phyloP scores from a whole-genome alignment of 768 basidiomycete species.

The Pholiota microspora region DNA sequence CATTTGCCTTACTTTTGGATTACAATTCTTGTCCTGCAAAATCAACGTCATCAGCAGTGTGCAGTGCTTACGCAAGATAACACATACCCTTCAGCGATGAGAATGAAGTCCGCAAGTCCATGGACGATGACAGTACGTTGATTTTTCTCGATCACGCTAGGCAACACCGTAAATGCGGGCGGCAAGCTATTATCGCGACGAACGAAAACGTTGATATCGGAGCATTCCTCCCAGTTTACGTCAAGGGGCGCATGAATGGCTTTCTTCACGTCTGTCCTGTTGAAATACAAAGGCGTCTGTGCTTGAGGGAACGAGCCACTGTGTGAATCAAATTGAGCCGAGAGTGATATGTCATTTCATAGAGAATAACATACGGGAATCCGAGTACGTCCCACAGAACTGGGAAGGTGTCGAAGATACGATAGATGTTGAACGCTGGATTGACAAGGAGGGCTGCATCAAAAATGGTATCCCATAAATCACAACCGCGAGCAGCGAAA shows the following conservation, averaged over 20 bases:
- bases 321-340: constrained; percentile 7
- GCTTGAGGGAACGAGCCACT: constrained; percentile 55
- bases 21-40: constrained; percentile 57
- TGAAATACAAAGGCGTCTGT: constrained; percentile 70
- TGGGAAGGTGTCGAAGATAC: constrained; percentile 75
- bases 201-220: constrained; percentile 58
- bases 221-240: constrained; percentile 64
- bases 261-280: constrained; percentile 62
- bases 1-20: constrained; percentile 54
- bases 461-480: constrained; percentile 68
- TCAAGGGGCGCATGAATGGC: constrained; percentile 69
- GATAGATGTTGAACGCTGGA: constrained; percentile 76
- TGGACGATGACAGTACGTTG: constrained; percentile 67
- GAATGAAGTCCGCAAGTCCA: constrained; percentile 69
- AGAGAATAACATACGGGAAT: constrained; percentile 54
- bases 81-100: constrained; percentile 71
- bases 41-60: background rate
- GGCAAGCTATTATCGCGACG: constrained; percentile 58
- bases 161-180: constrained; percentile 62
- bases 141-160: constrained; percentile 76
- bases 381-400: constrained; percentile 79
- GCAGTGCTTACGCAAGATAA: background rate
- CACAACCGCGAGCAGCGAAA: constrained; percentile 48
- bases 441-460: constrained; percentile 60
- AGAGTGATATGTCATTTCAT: background rate